Percentiles rank a stretch among this genome's conserved stretches.
These are phyloP conservation scores for Magnaporthiopsis rhizophila DNA, from an alignment of 2,329 filamentous ascomycete species.

Conservation along the genomic window DNA sequence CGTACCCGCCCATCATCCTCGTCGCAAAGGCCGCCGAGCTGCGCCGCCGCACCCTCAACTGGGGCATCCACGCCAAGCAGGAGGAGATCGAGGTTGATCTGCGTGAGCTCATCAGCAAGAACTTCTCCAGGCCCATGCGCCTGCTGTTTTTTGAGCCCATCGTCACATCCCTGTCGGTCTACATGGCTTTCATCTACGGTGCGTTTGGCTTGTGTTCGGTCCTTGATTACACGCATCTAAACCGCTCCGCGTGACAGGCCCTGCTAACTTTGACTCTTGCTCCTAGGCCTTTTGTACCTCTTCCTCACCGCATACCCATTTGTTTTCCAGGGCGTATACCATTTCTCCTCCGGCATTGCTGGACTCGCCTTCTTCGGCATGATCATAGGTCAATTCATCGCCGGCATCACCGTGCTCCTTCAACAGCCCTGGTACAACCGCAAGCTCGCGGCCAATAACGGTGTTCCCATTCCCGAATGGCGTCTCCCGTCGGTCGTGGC, in stretches of 20 bases:
- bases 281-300: constrained; percentile 59
- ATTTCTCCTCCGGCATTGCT: constrained; percentile 59
- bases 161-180: constrained; percentile 58
- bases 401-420: constrained; percentile 54
- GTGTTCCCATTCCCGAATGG: constrained; percentile 58
- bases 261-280: not conserved
- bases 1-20: constrained; percentile 61
- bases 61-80: constrained; percentile 64
- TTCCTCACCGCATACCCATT: constrained; percentile 81
- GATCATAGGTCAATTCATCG: constrained; percentile 64
- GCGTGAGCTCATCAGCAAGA: constrained; percentile 54
- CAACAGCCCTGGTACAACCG: constrained; percentile 60
- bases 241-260: not conserved
- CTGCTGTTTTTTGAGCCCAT: constrained; percentile 64
- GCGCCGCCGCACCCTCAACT: constrained; percentile 56
- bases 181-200: constrained; percentile 68
- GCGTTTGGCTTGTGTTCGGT: constrained; percentile 1
- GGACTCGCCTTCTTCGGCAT: constrained; percentile 84
- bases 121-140: constrained; percentile 57
- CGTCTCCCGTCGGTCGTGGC: constrained; percentile 54
- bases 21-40: constrained; percentile 52
- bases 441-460: constrained; percentile 60
- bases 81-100: constrained; percentile 64
- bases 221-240: not conserved
- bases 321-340: constrained; percentile 67